Conservation (phyloP, 2,329 filamentous ascomycete genomes). For the Verticillium isaacii region DNA sequence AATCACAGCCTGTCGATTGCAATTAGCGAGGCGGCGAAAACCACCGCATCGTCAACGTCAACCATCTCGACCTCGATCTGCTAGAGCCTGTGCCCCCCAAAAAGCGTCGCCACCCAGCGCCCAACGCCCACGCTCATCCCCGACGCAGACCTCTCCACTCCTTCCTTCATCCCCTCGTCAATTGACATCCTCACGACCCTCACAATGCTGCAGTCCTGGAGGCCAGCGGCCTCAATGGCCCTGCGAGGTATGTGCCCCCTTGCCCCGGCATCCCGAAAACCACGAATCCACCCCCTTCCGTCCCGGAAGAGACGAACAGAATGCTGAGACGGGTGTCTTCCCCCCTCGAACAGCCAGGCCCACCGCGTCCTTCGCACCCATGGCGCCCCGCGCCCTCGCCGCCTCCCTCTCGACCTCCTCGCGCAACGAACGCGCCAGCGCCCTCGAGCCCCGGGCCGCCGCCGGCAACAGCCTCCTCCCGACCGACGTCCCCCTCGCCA, state of each 20-base stretch:
- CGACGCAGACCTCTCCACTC: conserved; percentile 1
- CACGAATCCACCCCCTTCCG: background rate
- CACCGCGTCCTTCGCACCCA: conserved; percentile 36
- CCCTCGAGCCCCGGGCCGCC: conserved; percentile 48
- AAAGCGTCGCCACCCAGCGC: conserved; percentile 5
- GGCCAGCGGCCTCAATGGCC: conserved; percentile 47
- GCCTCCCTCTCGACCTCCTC: conserved; percentile 62
- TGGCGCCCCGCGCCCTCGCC: conserved; percentile 60
- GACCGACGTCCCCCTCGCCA: conserved; percentile 71
- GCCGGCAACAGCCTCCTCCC: conserved; percentile 27
- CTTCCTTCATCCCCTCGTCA: background rate
- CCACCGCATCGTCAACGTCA: conserved; percentile 4
- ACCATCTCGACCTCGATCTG: conserved; percentile 1
- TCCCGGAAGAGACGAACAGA: background rate
- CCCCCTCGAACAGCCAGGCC: conserved; percentile 54
- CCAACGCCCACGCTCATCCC: conserved; percentile 4
- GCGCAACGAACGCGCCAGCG: conserved; percentile 54
- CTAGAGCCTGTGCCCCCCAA: background rate
- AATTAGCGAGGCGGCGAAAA: conserved; percentile 7
- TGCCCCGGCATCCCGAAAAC: background rate
- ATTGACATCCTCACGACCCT: conserved; percentile 3
- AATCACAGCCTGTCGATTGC: conserved; percentile 10
- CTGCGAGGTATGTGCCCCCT: conserved; percentile 39
- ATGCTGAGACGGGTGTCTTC: background rate
- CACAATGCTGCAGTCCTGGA: conserved; percentile 43